Conservation (phyloP, 495 filamentous ascomycete species). For the Pseudoneurospora amorphoporcata region DNA sequence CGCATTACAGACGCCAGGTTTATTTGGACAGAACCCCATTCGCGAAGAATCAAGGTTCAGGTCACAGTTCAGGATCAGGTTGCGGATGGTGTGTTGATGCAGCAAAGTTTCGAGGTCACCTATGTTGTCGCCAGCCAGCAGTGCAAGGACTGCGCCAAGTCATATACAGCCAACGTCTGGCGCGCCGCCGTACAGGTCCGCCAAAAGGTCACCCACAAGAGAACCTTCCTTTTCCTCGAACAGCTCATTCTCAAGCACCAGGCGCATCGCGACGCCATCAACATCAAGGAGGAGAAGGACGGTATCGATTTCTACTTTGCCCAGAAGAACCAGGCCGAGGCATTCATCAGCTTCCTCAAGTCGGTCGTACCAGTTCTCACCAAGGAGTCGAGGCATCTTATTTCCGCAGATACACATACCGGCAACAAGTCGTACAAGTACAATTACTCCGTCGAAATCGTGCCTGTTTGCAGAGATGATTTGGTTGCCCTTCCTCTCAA, state of each 20-base stretch:
- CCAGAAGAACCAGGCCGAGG: constrained; percentile 81
- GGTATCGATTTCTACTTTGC: constrained; percentile 94
- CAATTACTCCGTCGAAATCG: constrained; percentile 71
- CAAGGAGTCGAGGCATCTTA: constrained; percentile 88
- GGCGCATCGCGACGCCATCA: constrained; percentile 87
- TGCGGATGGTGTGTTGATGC: constrained; percentile 69
- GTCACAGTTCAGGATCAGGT: constrained; percentile 73
- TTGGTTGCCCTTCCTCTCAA: constrained; percentile 85
- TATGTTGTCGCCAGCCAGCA: constrained; percentile 84
- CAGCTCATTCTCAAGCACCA: constrained; percentile 91
- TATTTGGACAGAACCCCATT: constrained; percentile 98
- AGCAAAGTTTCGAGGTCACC: constrained; percentile 90
- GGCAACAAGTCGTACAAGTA: constrained; percentile 86
- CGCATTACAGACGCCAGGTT: constrained; percentile 91
- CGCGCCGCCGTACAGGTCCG: constrained; percentile 62
- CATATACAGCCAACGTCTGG: constrained; percentile 82
- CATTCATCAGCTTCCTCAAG: constrained; percentile 80
- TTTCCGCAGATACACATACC: constrained; percentile 88
- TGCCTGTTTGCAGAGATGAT: constrained; percentile 95
- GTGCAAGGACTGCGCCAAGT: constrained; percentile 85
- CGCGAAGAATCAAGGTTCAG: constrained; percentile 78
- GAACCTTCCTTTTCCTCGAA: constrained; percentile 92
- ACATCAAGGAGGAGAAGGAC: constrained; percentile 90
- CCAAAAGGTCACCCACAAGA: constrained; percentile 94
- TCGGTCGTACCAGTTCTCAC: constrained; percentile 65